Conservation (phyloP, 768 basidiomycete genomes). For the Rhodotorula sphaerocarpa region DNA sequence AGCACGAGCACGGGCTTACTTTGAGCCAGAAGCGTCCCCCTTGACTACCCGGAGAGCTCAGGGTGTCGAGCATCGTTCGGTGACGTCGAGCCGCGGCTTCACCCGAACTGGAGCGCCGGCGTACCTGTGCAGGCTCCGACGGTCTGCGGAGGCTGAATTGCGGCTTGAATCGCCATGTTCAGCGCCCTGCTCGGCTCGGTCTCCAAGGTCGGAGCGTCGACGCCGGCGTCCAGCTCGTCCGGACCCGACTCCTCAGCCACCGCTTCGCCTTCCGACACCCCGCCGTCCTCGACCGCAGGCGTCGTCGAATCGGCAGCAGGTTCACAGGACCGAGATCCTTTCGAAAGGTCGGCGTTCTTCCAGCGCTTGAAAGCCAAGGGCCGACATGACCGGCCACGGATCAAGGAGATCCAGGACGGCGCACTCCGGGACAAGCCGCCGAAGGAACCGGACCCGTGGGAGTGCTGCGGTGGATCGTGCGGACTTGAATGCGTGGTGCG, state of each 20-base stretch:
- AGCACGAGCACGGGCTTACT: too few relatives aligned
- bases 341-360: constrained; percentile 11
- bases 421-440: constrained; percentile 14
- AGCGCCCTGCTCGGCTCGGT: background rate
- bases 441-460: constrained; percentile 11
- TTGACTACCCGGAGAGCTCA: too few relatives aligned
- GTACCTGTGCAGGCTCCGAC: too few relatives aligned
- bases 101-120: too few relatives aligned
- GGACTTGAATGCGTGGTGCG: constrained; percentile 22
- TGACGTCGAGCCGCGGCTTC: too few relatives aligned
- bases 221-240: background rate
- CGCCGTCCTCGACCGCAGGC: background rate
- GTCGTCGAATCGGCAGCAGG: background rate
- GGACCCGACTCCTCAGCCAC: background rate
- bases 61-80: background rate
- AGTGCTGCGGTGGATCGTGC: constrained; percentile 17
- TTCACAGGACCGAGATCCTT: background rate
- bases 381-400: constrained; percentile 1
- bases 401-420: constrained; percentile 2
- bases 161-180: background rate
- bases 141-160: too few relatives aligned
- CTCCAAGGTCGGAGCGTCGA: background rate
- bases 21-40: too few relatives aligned
- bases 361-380: constrained; percentile 1
- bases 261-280: background rate